Evolutionary conservation across 768 basidiomycete genomes (phyloP), one percentile per base, ranked within the genome.

Genomic region (Serendipita vermifera): DNA sequence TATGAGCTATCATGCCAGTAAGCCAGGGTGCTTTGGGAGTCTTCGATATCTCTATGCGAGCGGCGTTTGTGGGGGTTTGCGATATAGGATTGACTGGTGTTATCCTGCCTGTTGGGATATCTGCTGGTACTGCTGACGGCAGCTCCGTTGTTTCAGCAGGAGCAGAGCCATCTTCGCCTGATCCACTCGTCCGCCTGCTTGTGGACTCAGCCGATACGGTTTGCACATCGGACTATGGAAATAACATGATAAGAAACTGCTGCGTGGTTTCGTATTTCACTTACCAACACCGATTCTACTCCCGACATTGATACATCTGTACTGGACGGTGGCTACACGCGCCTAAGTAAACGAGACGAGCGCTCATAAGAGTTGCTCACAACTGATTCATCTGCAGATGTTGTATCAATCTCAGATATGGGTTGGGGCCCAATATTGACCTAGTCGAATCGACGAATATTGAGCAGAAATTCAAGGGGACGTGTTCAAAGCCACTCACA

Each of bases 291-390:
- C n/a, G n/a, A n/a, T n/a, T n/a, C n/a, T n/a, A n/a, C n/a, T n/a
- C n/a, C 31, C 15, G 46, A 51, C 46, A 51, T 51, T 29, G 46
- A 51, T 26, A 51, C 46, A 29, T 51, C 46, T 51, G 46, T 29
- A 51, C 46, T 51, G 20, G 46, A 51, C 5, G 46, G 46, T 15
- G 46, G 46, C 46, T 51, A 26, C 46, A 51, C 5, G 26, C n/a
- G 9, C 9, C 9, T n/a, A 26, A 26, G 24, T 5, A 26, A n/a
- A 9, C 35, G 9, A 9, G 35, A 9, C 35, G 35, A 9, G n/a
- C 9, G 13, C 11, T 26, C 5, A 51, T 26, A 11, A 7, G 20
- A 20, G 31, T 26, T 15, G 29, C 46, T 51, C 9, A 51, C 46
- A 20, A 51, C n/a, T 22, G 46, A 51, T 4, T 29, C 46, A 7